Evolutionary conservation across 2,329 filamentous ascomycete genomes (phyloP), one percentile per base, ranked within the genome.

Genomic region (Fusarium sp.): DNA sequence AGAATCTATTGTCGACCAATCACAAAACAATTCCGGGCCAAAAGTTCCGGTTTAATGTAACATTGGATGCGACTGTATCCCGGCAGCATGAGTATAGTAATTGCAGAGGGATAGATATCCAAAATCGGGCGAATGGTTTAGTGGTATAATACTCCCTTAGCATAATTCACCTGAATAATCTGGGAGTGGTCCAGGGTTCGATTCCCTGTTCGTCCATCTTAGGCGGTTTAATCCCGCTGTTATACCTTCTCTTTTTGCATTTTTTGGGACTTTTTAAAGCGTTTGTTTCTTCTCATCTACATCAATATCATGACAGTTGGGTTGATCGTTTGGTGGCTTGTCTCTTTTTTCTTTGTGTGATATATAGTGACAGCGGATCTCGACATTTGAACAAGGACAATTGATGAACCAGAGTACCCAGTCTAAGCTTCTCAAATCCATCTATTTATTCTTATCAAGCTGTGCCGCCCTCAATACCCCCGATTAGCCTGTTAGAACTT

Each of bases 141-240:
- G 67, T 69, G 67, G 67, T 67, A 69, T 69, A 70, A 69, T 70
- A 70, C 62, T 69, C 67, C 62, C 65, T 67, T 67, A 67, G 65
- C 63, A 67, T 52, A 32, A 54, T 55, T 44, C 27, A 18, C 34
- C 6, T 13, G 38, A n/a, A n/a, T 15, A 46, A 7, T 65, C 43
- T 67, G 64, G 62, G 67, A 69, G 67, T 70, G 66, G 66, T 69
- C 66, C 66, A 69, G 66, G 66, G 66, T 69, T 69, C 61, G 66
- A 69, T 69, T 69, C 66, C 66, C 66, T 69, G 67, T 69, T 67
- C 57, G 67, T 67, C 67, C 66, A 69, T 25, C 4, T 25, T 54
- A 13, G 40, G 60, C 47, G 67, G 61, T 58, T 56, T 30, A 1
- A 62, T 29, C 10, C 47, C 66, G 57, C 29, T 20, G 13, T 40